Evolutionary conservation across 2,329 filamentous ascomycete genomes (phyloP).

Genomic region (Fusarium transvaalense): DNA sequence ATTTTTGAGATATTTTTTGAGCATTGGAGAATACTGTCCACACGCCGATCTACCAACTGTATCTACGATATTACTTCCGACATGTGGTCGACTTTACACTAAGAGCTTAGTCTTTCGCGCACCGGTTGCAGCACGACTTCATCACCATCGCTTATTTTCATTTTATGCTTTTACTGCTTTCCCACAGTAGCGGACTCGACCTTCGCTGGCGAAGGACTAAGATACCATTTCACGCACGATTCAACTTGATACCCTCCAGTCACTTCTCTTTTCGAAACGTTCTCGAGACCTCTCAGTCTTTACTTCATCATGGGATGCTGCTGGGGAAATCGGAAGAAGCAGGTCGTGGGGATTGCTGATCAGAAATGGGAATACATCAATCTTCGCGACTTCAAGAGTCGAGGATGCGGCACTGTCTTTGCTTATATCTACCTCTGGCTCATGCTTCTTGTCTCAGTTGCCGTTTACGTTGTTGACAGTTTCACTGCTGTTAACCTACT

Average conservation of each 20-base stretch:
- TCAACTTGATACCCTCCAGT: conserved; percentile 25
- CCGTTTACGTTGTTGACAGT: conserved; percentile 89
- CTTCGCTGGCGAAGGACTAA: conserved; percentile 65
- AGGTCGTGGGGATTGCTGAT: conserved; percentile 78
- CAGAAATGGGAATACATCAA: conserved; percentile 95
- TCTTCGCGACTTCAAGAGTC: conserved; percentile 83
- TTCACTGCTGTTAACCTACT: conserved; percentile 95
- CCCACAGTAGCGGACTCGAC: conserved; percentile 55
- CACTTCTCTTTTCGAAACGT: conserved; percentile 29
- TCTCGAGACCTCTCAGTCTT: conserved; percentile 17
- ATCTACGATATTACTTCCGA: conserved; percentile 22
- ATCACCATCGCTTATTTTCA: conserved; percentile 33
- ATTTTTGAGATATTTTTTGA: conserved; percentile 3
- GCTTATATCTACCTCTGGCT: conserved; percentile 90
- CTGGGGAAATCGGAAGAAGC: conserved; percentile 70
- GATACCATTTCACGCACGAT: conserved; percentile 38
- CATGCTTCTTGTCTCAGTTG: conserved; percentile 80
- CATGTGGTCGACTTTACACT: conserved; percentile 33
- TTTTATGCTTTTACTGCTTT: conserved; percentile 25
- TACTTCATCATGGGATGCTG: conserved; percentile 72
- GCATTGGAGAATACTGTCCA: background rate
- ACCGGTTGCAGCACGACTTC: conserved; percentile 40
- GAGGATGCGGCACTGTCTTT: conserved; percentile 79
- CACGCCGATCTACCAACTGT: background rate
- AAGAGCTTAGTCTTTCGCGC: conserved; percentile 25